Percentiles rank a stretch among this genome's conserved stretches.
These are phyloP conservation scores for Aegilops umbellulata DNA, from an alignment of 176 grass and related monocot genomes.

Conservation along the genomic window DNA sequence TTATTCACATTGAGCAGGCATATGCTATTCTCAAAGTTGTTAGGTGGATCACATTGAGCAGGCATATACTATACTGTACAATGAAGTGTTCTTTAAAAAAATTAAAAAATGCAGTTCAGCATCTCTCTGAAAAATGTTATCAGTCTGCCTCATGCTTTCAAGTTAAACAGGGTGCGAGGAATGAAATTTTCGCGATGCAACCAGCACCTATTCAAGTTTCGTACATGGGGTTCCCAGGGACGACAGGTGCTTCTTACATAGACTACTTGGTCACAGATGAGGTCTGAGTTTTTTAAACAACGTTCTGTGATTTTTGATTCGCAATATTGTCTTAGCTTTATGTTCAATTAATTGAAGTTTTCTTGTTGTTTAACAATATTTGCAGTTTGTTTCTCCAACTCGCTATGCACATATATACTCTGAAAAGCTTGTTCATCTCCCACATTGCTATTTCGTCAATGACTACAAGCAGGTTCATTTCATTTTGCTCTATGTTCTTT, in stretches of 20 bases:
- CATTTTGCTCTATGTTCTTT: conserved; percentile 1
- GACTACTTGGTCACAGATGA: conserved; percentile 73
- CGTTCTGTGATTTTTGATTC: background rate
- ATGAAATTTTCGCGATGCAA: conserved; percentile 75
- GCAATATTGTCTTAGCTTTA: conserved; percentile 18
- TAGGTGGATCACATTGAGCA: background rate
- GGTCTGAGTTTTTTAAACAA: conserved; percentile 11
- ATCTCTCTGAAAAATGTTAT: background rate
- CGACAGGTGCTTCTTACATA: conserved; percentile 68
- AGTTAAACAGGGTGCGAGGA: conserved; percentile 56
- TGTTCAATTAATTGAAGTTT: background rate
- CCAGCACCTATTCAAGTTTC: conserved; percentile 74
- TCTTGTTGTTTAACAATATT: conserved; percentile 1
- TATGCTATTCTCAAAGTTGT: background rate
- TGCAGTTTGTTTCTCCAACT: conserved; percentile 18
- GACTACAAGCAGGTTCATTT: conserved; percentile 64
- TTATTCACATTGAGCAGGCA: background rate
- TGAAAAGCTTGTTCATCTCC: conserved; percentile 77
- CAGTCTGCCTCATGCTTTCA: background rate
- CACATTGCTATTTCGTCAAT: conserved; percentile 83
- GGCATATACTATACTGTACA: background rate
- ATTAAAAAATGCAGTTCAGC: background rate
- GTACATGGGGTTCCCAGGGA: conserved; percentile 74
- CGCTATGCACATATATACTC: conserved; percentile 64
- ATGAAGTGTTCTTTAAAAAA: background rate